Percentiles rank a stretch among this genome's conserved stretches.
Evolutionary conservation across 2,329 filamentous ascomycete species (phyloP).

Genomic region (Ophiostoma sp.): DNA sequence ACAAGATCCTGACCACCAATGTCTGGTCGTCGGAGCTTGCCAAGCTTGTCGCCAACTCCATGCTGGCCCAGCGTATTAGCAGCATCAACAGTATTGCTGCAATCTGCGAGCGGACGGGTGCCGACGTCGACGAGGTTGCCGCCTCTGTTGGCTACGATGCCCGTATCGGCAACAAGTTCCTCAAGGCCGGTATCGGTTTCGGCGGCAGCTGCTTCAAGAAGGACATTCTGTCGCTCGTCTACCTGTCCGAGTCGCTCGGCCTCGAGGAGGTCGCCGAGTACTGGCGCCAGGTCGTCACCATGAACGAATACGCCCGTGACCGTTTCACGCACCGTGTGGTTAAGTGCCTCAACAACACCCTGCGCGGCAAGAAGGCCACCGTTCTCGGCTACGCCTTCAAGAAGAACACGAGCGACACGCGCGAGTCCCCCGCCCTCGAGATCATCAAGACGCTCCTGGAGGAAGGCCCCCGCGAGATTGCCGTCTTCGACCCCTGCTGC

Average conservation of each 20-base stretch:
- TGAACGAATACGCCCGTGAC: constrained; percentile 70
- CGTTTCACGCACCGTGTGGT: constrained; percentile 64
- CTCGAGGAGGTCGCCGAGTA: constrained; percentile 68
- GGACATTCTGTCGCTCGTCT: constrained; percentile 67
- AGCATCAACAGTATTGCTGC: constrained; percentile 79
- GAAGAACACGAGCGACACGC: constrained; percentile 70
- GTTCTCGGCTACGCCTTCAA: constrained; percentile 76
- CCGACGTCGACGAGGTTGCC: constrained; percentile 68
- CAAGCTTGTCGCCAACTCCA: constrained; percentile 73
- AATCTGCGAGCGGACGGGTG: constrained; percentile 70
- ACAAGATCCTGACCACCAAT: constrained; percentile 66
- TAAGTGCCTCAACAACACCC: constrained; percentile 59
- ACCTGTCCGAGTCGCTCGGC: constrained; percentile 65
- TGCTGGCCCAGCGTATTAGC: constrained; percentile 74
- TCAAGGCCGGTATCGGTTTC: constrained; percentile 71
- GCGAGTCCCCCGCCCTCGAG: constrained; percentile 64
- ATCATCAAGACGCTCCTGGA: constrained; percentile 61
- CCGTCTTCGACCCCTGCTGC: constrained; percentile 64
- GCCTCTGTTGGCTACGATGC: constrained; percentile 62
- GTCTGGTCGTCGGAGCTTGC: constrained; percentile 73
- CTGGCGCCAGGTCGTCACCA: constrained; percentile 67
- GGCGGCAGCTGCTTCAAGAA: constrained; percentile 80
- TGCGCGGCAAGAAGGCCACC: constrained; percentile 64
- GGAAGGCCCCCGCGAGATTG: constrained; percentile 58
- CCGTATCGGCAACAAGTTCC: constrained; percentile 66